Evolutionary conservation across 2,329 filamentous ascomycete species (phyloP), one percentile per base, ranked within the genome.

Genomic region (Aaosphaeria pasadenensis): DNA sequence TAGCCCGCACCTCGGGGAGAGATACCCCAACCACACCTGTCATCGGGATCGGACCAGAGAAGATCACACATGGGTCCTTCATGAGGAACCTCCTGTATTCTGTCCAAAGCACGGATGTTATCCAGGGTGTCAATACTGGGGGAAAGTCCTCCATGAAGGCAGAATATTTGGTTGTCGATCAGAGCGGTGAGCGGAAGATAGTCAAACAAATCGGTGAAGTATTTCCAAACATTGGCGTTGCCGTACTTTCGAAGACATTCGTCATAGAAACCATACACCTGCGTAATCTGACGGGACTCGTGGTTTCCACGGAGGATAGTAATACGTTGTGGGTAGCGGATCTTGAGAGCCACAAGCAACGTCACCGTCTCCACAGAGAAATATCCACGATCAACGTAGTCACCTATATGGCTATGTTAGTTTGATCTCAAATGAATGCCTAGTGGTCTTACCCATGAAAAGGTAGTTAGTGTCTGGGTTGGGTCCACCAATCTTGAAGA

Each of bases 391-490:
- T 99, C 94, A 66, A 99, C 94, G 69, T 97, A 99, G 74, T 99
- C 94, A 71, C 94, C 90, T 95, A 58, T 35, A 47, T 33, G 31
- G 36, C 44, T 60, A 57, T 49, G 49, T 50, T 36, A 45, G 44
- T 31, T 42, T 31, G 17, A 11, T 38, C n/a, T 29, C 24, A 24
- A 6, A 11, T 17, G 11, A 29, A 4, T 17, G 17, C 45, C 56
- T 9, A 36, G 43, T 43, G 31, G 42, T 64, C 84, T 68, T 76
- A 94, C 90, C 91, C 91, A 99, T 97, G 78, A 97, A 97, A 58
- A 97, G 86, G 75, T 97, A 97, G 79, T 97, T 97, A 69, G 94
- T 97, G 74, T 99, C 94, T 58, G 94, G 94, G 70, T 96, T 96
- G 52, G 91, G 91, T 46, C 94, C 94, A 61, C 94, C 94, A 72